Evolutionary conservation across 352 stramenopile genomes (phyloP).

Genomic region (Discostella stelligera): DNA sequence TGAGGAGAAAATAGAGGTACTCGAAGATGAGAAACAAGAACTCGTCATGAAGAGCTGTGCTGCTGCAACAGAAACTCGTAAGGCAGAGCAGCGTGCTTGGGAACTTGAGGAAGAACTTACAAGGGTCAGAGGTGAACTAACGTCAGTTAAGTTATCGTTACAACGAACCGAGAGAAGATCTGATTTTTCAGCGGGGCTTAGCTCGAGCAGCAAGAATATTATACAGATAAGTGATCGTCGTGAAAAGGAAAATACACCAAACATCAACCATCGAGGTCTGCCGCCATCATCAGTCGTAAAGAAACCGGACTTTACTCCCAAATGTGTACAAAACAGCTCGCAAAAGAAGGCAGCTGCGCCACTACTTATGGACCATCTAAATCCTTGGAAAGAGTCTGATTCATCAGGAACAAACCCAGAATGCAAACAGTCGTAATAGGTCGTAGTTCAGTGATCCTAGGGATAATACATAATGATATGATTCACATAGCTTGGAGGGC

Average conservation of each 20-base stretch:
- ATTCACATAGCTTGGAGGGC: no score
- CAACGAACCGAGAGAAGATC: slow-evolving; percentile 48
- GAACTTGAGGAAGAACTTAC: slow-evolving; percentile 68
- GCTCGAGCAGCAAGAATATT: slow-evolving; percentile 30
- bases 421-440: slow-evolving; percentile 42
- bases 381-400: slow-evolving; percentile 7
- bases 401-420: slow-evolving; percentile 14
- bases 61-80: slow-evolving; percentile 63
- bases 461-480: no score
- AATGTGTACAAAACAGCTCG: slow-evolving; percentile 1
- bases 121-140: slow-evolving; percentile 64
- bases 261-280: slow-evolving; percentile 14
- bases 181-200: slow-evolving; percentile 24
- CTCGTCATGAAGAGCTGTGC: slow-evolving; percentile 78
- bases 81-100: slow-evolving; percentile 68
- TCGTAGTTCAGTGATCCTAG: no score
- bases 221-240: not conserved
- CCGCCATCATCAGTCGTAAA: slow-evolving; percentile 13
- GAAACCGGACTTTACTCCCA: slow-evolving; percentile 31
- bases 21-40: slow-evolving; percentile 78
- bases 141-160: slow-evolving; percentile 62
- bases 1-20: slow-evolving; percentile 65
- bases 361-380: slow-evolving; percentile 37
- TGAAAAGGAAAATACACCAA: slow-evolving; percentile 48
- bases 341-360: slow-evolving; percentile 21